Base-by-base conservation (phyloP, 371 early-diverging fungal genomes). In the Haplosporangium sp. region DNA sequence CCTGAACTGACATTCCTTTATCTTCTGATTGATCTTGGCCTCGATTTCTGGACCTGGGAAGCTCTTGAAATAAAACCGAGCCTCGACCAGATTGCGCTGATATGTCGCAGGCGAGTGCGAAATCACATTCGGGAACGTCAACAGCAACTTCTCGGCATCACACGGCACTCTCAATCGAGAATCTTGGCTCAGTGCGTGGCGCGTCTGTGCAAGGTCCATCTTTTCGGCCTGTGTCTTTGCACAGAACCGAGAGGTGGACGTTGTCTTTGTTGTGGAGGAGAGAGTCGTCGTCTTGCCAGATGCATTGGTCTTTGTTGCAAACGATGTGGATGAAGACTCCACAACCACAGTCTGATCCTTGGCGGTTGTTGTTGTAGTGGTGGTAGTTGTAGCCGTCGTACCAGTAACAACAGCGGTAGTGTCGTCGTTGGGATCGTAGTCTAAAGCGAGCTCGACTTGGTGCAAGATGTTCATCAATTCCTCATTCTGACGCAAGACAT, bases 21-120 rank as follows among this genome's bases (percentile, higher is more conserved):
- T 41, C 45, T 20, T 38, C 11, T 57, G 11, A 14, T 45, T 47
- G 38, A 59, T 59, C 59, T 18, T 8, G 5, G 29, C 40, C 53
- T 66, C 66, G 43, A 62, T 41, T 29, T 72, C 62, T 0, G 57
- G 14, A 5, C 77, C 77, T 7, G 79, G 79, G 20, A 79, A 79
- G 20, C 73, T 79, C 18, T 36, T 47, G 36, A 72, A 72, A 47
- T 60, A 65, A 21, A 59, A 79, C 23, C 79, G 50, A 6, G 73
- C 51, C 21, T 59, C 37, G 18, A 63, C 73, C 59, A 79, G 38
- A 46, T 79, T 72, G 7, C 79, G 48, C 37, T 72, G 73, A 23
- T 79, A 79, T 1, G 68, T 50, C 38, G 62, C 60, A 0, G 79
- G 79, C 2, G 79, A 53, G 36, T 79, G 79, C 14, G 79, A 72